Evolutionary conservation across 2,329 filamentous ascomycete genomes (phyloP).

Genomic region (Cadophora gregata): DNA sequence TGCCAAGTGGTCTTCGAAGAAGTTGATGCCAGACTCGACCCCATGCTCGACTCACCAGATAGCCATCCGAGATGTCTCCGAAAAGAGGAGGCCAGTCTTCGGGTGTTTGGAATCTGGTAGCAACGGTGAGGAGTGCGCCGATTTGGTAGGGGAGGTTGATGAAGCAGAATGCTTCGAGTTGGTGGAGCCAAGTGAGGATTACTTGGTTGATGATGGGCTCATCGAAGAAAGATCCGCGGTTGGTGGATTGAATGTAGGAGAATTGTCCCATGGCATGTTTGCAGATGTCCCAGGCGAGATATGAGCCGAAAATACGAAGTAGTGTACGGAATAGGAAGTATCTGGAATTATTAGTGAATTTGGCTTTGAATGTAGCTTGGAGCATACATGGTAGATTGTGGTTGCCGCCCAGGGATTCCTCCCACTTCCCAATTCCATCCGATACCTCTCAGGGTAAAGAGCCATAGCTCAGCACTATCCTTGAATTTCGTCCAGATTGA

Average conservation of each 20-base stretch:
- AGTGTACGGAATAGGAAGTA: conserved; percentile 20
- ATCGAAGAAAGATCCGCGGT: conserved; percentile 19
- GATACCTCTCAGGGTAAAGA: conserved; percentile 20
- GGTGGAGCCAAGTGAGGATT: conserved; percentile 26
- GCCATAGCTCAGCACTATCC: conserved; percentile 21
- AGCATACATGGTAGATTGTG: conserved; percentile 14
- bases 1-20: conserved; percentile 1
- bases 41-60: conserved; percentile 21
- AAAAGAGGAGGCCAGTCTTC: conserved; percentile 23
- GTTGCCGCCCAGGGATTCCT: conserved; percentile 13
- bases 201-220: conserved; percentile 17
- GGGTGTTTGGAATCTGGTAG: conserved; percentile 3
- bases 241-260: conserved; percentile 7
- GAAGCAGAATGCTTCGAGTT: conserved; percentile 26
- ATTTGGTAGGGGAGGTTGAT: conserved; percentile 25
- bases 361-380: no score
- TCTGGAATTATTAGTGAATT: background rate
- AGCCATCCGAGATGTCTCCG: conserved; percentile 17
- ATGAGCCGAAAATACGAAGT: conserved; percentile 11
- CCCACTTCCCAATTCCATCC: conserved; percentile 27
- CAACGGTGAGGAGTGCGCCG: conserved; percentile 16
- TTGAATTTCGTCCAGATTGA: conserved; percentile 1
- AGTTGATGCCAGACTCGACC: conserved; percentile 24
- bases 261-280: conserved; percentile 6
- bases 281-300: conserved; percentile 5